Percentiles rank a stretch among this genome's conserved stretches.
phyloP scores from a whole-genome alignment of 1,139 yeast genomes.

The Pichiaceae sp. region DNA sequence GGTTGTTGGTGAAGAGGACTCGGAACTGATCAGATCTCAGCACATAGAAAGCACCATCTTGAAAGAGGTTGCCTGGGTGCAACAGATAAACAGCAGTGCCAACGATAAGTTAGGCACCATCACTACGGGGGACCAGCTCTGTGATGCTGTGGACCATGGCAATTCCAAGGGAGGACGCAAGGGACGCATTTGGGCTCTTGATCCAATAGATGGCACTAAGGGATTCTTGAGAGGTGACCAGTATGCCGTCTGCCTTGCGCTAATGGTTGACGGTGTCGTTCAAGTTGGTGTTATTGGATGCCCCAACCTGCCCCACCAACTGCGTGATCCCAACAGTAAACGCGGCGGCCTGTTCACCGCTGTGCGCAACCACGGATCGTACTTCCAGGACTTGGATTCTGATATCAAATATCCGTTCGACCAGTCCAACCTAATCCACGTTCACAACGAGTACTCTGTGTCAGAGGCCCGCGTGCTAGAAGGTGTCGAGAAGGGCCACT shows the following conservation, averaged over 20 bases:
- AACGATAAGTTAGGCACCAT: slow-evolving; percentile 33
- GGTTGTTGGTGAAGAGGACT: slow-evolving; percentile 92
- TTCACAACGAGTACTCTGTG: slow-evolving; percentile 37
- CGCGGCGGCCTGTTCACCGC: slow-evolving; percentile 75
- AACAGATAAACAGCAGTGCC: slow-evolving; percentile 24
- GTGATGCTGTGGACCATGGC: slow-evolving; percentile 69
- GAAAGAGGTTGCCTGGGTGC: slow-evolving; percentile 39
- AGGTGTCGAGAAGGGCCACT: slow-evolving; percentile 95
- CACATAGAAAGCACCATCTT: slow-evolving; percentile 41
- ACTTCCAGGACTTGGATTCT: slow-evolving; percentile 37
- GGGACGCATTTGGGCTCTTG: slow-evolving; percentile 94
- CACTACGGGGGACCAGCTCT: slow-evolving; percentile 39
- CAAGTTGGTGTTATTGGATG: slow-evolving; percentile 92
- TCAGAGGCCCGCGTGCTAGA: slow-evolving; percentile 67
- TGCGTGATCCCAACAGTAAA: slow-evolving; percentile 26
- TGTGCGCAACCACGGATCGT: slow-evolving; percentile 66
- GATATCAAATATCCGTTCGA: slow-evolving; percentile 30
- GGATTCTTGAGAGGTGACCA: slow-evolving; percentile 95
- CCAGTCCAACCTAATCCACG: slow-evolving; percentile 25
- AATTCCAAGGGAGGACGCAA: slow-evolving; percentile 64
- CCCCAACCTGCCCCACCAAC: slow-evolving; percentile 68
- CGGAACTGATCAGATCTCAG: slow-evolving; percentile 47
- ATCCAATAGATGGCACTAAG: slow-evolving; percentile 97
- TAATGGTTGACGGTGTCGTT: slow-evolving; percentile 78
- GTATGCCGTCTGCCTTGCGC: slow-evolving; percentile 90